A percentile compares a stretch with the other conserved stretches of the same genome.
Conservation (phyloP, 2,329 filamentous ascomycete genomes). For the Tolypocladium endophyticum region DNA sequence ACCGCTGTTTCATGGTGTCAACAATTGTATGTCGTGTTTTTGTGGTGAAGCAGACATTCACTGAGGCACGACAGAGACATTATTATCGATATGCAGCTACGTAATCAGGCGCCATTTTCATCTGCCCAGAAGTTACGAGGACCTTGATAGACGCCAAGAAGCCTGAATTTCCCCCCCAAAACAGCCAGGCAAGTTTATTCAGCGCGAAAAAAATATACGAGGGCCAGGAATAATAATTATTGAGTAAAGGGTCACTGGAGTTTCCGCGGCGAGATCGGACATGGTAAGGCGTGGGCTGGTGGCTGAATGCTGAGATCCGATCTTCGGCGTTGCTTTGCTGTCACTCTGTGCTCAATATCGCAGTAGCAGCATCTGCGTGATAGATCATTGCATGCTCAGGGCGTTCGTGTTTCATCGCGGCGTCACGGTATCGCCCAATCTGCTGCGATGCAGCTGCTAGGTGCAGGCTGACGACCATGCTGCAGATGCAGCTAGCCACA, state of each 20-base stretch:
- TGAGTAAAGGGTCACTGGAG: too few relatives aligned
- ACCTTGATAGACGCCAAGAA: not conserved
- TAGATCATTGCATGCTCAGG: too few relatives aligned
- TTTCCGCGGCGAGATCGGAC: too few relatives aligned
- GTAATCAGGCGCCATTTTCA: not conserved
- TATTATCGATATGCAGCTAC: not conserved
- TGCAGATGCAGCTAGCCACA: not conserved
- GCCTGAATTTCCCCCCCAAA: not conserved
- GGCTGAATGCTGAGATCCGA: not conserved
- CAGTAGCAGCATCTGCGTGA: too few relatives aligned
- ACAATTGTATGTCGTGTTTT: not conserved
- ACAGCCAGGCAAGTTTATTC: too few relatives aligned
- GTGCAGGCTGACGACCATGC: not conserved
- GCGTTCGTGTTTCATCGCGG: not conserved
- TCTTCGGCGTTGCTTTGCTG: not conserved
- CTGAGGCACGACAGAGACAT: too few relatives aligned
- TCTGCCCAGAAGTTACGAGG: not conserved
- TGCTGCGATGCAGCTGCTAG: not conserved
- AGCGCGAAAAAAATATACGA: too few relatives aligned
- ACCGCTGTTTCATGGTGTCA: not conserved
- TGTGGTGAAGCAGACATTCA: not conserved
- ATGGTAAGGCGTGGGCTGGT: too few relatives aligned
- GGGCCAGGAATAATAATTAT: too few relatives aligned
- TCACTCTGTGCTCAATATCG: too few relatives aligned
- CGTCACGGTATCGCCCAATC: not conserved